Conservation (phyloP, 768 basidiomycete genomes). For the Asterophora lycoperdoides region DNA sequence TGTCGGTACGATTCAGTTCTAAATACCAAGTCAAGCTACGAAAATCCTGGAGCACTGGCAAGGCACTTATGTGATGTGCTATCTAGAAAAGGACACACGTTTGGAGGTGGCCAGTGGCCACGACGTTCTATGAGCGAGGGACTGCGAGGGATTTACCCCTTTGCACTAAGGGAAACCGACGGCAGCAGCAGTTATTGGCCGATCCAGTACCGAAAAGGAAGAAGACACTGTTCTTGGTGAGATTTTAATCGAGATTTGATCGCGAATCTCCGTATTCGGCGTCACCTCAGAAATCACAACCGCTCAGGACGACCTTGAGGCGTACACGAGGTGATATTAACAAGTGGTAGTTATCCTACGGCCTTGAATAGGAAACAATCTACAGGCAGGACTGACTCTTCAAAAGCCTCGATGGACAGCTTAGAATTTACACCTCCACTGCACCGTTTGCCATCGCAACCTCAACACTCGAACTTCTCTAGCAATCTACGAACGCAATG, state of each 20-base stretch:
- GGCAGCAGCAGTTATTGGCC: neutral
- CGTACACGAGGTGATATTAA: conserved; percentile 30
- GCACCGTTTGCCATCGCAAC: neutral
- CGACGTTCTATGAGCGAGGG: too few relatives aligned
- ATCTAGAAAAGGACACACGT: too few relatives aligned
- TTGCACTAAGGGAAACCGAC: neutral
- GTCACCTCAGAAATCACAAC: conserved; percentile 11
- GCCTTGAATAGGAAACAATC: conserved; percentile 20
- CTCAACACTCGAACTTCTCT: neutral
- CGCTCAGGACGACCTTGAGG: conserved; percentile 19
- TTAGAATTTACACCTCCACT: neutral
- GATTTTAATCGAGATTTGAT: conserved; percentile 20
- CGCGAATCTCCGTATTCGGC: conserved; percentile 7
- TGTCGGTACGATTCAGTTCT: too few relatives aligned
- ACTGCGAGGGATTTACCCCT: too few relatives aligned
- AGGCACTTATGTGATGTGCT: too few relatives aligned
- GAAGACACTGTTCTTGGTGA: conserved; percentile 4
- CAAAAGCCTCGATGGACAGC: conserved; percentile 17
- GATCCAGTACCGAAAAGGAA: neutral
- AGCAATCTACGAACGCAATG: conserved; percentile 16
- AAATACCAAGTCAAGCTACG: too few relatives aligned
- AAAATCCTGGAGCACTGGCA: too few relatives aligned
- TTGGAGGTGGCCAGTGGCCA: too few relatives aligned
- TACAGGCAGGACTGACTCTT: conserved; percentile 11
- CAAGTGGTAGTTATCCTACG: conserved; percentile 20